phyloP scores from a whole-genome alignment of 345 rosid genomes.

The Aquilaria yunnanensis region DNA sequence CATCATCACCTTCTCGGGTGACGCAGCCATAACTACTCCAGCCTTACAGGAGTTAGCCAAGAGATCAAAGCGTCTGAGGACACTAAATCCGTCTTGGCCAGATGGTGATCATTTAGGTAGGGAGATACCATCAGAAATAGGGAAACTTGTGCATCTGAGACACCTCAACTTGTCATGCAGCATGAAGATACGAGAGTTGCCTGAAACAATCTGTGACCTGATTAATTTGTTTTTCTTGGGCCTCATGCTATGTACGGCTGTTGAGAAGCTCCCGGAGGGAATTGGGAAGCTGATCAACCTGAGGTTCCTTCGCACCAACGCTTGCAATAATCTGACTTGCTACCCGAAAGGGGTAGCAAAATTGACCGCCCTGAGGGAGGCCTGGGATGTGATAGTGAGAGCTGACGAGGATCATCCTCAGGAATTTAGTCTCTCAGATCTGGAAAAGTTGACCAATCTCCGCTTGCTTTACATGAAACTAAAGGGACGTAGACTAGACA shows the following conservation, averaged over 20 bases:
- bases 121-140: neutral
- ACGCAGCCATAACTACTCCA: neutral
- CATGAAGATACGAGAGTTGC: neutral
- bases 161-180: neutral
- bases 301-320: neutral
- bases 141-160: neutral
- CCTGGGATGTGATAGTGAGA: neutral
- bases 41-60: neutral
- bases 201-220: neutral
- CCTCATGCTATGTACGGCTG: neutral
- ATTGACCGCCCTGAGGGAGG: neutral
- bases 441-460: neutral
- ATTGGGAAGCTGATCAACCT: neutral
- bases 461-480: neutral
- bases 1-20: neutral
- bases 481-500: too few species aligned
- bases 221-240: constrained; percentile 1
- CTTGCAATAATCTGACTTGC: neutral
- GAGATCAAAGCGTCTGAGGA: neutral
- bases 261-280: neutral
- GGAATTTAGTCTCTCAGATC: constrained; percentile 1
- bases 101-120: neutral
- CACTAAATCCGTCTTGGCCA: neutral
- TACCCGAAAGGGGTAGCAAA: constrained; percentile 2
- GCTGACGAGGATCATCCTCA: neutral